These are phyloP conservation scores for Fusarium sp. DNA, from an alignment of 2,329 filamentous ascomycete species.

Conservation along the genomic window DNA sequence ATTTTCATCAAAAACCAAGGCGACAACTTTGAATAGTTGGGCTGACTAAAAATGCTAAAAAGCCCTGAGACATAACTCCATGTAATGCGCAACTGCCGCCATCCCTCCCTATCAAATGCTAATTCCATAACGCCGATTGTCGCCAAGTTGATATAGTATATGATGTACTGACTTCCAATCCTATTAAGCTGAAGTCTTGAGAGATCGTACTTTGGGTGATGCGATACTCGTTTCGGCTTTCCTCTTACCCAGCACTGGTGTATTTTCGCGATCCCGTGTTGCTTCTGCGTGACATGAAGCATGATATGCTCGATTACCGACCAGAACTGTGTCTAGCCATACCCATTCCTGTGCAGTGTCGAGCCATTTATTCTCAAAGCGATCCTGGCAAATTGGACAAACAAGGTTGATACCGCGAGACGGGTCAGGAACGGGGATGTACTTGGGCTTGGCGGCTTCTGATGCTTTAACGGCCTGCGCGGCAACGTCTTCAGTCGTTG, in stretches of 20 bases:
- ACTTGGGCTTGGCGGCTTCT: conserved; percentile 67
- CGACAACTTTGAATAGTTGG: conserved; percentile 1
- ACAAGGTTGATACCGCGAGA: conserved; percentile 77
- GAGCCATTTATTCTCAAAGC: conserved; percentile 91
- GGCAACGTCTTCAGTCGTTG: conserved; percentile 48
- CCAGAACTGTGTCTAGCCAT: conserved; percentile 87
- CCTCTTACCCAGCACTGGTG: conserved; percentile 74
- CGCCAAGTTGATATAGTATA: conserved; percentile 13
- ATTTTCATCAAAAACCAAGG: conserved; percentile 1
- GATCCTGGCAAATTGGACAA: conserved; percentile 95
- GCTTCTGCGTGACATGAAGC: conserved; percentile 89
- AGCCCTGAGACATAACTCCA: conserved; percentile 28
- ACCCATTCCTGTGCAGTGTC: conserved; percentile 97
- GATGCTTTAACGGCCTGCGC: conserved; percentile 53
- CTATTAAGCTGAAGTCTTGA: conserved; percentile 51
- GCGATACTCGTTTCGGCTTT: conserved; percentile 73
- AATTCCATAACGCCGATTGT: conserved; percentile 34
- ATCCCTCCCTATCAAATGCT: conserved; percentile 17
- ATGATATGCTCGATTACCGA: conserved; percentile 86
- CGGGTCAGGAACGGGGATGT: conserved; percentile 86
- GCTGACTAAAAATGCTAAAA: conserved; percentile 12
- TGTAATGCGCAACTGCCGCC: conserved; percentile 30
- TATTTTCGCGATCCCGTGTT: conserved; percentile 69
- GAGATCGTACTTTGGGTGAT: conserved; percentile 52
- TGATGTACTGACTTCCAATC: neutral